Base-by-base conservation (phyloP, 352 stramenopile genomes). In the Blastocystis sp. region DNA sequence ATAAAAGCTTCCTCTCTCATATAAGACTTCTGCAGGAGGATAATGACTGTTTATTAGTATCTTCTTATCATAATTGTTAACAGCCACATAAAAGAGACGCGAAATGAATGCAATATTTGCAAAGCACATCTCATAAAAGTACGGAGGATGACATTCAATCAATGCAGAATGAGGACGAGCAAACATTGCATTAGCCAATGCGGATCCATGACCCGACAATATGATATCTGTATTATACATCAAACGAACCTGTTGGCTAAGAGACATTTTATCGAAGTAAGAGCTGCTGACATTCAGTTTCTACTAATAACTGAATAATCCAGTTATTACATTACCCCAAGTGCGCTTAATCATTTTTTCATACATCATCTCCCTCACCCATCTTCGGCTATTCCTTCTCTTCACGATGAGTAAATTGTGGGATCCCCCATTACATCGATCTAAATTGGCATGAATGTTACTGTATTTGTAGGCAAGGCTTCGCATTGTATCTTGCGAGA, bases 121-220 rank as follows among this genome's bases (percentile, higher is more conserved):
- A 43, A 73, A 73, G 14, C 61, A 73, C 27, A 73, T 43, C 29
- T 73, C 61, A 43, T 73, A 73, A 43, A 73, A 73, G 46, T 73
- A 73, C 7, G 61, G 61, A 24, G 61, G 61, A 43, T 46, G n/a
- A 39, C 61, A 73, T 43, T 73, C 61, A n/a, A 73, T 43, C 0
- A 73, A 16, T 14, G 61, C 24, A 5, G 61, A 73, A 43, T 73
- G 61, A 5, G 61, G 61, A 5, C 6, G 21, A n/a, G 35, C 19
- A 16, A 73, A 73, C 24, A 73, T 35, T 24, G 46, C 6, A 43
- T 73, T 73, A 6, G 46, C 61, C 0, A 73, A 73, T 16, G 61
- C 61, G 4, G 61, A 73, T 27, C 61, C 61, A 43, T 73, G 61
- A 0, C 32, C 32, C 0, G 61, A 35, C 0, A 73, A 73, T 7